phyloP scores from a whole-genome alignment of 2,329 filamentous ascomycete species.

The Talaromyces albobiverticillius region DNA sequence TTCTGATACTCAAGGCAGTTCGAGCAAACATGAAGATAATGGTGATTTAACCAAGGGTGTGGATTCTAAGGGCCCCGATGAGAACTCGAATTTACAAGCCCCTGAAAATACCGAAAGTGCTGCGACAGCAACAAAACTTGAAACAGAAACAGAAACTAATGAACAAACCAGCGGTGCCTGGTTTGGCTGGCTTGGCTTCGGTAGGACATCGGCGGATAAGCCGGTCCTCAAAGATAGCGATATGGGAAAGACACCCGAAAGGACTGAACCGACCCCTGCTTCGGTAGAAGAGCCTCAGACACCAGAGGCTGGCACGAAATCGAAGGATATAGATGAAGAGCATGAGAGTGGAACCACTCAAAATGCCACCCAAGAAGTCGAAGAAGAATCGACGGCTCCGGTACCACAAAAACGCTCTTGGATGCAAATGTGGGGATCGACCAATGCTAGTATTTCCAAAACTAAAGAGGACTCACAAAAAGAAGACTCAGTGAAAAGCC shows the following conservation, averaged over 20 bases:
- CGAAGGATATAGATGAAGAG: neutral
- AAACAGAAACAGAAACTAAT: slow-evolving; percentile 11
- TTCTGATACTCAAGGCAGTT: slow-evolving; percentile 20
- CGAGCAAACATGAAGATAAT: neutral
- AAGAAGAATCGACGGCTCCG: slow-evolving; percentile 17
- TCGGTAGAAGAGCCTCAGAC: slow-evolving; percentile 16
- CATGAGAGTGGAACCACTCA: neutral
- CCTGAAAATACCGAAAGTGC: neutral
- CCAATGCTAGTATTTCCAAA: slow-evolving; percentile 24
- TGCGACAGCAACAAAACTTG: neutral
- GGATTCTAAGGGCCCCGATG: neutral
- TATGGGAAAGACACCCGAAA: slow-evolving; percentile 19
- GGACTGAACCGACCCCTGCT: slow-evolving; percentile 16
- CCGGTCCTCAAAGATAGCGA: slow-evolving; percentile 7
- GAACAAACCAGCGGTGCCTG: slow-evolving; percentile 23
- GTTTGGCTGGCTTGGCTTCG: slow-evolving; percentile 17
- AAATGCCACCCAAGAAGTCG: neutral
- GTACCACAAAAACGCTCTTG: slow-evolving; percentile 39
- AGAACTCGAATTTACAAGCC: neutral
- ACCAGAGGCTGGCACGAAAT: slow-evolving; percentile 14
- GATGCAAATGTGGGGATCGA: slow-evolving; percentile 45
- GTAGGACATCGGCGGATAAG: slow-evolving; percentile 6
- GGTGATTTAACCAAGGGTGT: neutral
- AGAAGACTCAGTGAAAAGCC: slow-evolving; percentile 15
- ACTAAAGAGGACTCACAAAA: slow-evolving; percentile 22